Conservation (phyloP, 2,329 filamentous ascomycete genomes). For the Colletotrichum shisoi region DNA sequence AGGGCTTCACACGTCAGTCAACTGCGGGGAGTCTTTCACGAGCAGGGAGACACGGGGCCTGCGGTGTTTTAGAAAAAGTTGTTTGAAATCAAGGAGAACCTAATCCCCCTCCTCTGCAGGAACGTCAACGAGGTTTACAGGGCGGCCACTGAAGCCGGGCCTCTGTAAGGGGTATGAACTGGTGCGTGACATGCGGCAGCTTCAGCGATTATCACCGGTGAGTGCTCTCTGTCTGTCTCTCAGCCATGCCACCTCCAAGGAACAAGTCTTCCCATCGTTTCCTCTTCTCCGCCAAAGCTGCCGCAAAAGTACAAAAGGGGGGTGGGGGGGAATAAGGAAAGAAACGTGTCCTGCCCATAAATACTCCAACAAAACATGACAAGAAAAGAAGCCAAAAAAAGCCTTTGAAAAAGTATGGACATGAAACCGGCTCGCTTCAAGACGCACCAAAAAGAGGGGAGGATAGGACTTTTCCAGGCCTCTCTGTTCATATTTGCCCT, state of each 20-base stretch:
- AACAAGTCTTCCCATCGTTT: background rate
- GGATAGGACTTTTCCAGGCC: too few relatives aligned
- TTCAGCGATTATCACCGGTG: background rate
- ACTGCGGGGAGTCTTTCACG: background rate
- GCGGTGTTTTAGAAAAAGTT: too few relatives aligned
- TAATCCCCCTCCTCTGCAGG: background rate
- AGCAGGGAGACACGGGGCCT: background rate
- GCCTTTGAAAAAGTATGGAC: conserved; percentile 17
- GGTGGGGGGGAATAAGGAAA: too few relatives aligned
- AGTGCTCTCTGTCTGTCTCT: background rate
- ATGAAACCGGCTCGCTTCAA: background rate
- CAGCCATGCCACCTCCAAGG: background rate
- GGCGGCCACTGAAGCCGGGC: conserved; percentile 17
- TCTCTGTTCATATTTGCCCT: background rate
- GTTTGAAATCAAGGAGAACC: background rate
- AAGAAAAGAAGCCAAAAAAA: background rate
- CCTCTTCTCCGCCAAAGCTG: conserved; percentile 10
- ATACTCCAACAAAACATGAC: conserved; percentile 21
- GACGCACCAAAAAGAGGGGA: background rate
- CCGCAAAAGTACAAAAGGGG: background rate
- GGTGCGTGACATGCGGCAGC: conserved; percentile 3
- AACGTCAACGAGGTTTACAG: conserved; percentile 18
- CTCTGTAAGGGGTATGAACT: conserved; percentile 31
- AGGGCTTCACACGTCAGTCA: too few relatives aligned
- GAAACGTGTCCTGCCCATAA: conserved; percentile 14